These are phyloP conservation scores for Candida germanica DNA, from an alignment of 805 yeast genomes.

Conservation along the genomic window DNA sequence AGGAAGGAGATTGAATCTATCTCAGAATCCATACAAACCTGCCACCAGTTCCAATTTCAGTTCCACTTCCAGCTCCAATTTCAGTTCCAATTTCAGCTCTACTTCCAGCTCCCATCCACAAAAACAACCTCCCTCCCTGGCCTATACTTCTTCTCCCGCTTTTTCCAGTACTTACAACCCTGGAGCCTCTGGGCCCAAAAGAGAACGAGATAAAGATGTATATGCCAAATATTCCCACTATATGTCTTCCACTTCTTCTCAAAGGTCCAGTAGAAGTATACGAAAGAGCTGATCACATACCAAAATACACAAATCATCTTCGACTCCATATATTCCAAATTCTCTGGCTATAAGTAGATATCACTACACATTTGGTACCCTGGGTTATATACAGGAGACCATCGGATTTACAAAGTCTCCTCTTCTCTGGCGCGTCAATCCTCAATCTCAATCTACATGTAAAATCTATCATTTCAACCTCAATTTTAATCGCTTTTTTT, in stretches of 20 bases:
- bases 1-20: conserved; percentile 23
- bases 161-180: not conserved
- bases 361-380: too few relatives aligned
- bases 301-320: not conserved
- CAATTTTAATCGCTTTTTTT: too few relatives aligned
- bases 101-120: not conserved
- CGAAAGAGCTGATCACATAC: not conserved
- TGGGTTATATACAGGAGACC: too few relatives aligned
- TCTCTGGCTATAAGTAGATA: too few relatives aligned
- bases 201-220: conserved; percentile 20
- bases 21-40: not conserved
- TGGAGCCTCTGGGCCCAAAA: not conserved
- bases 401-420: too few relatives aligned
- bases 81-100: too few relatives aligned
- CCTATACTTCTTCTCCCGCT: not conserved
- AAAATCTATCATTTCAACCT: too few relatives aligned
- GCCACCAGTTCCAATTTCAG: not conserved
- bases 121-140: too few relatives aligned
- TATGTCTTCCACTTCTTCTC: not conserved
- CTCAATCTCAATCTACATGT: too few relatives aligned
- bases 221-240: conserved; percentile 19
- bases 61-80: too few relatives aligned
- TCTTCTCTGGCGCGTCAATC: too few relatives aligned
- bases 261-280: conserved; percentile 5
- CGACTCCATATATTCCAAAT: not conserved